Evolutionary conservation across 1,284 basidiomycete genomes (phyloP).

Genomic region (Trametes sp.): DNA sequence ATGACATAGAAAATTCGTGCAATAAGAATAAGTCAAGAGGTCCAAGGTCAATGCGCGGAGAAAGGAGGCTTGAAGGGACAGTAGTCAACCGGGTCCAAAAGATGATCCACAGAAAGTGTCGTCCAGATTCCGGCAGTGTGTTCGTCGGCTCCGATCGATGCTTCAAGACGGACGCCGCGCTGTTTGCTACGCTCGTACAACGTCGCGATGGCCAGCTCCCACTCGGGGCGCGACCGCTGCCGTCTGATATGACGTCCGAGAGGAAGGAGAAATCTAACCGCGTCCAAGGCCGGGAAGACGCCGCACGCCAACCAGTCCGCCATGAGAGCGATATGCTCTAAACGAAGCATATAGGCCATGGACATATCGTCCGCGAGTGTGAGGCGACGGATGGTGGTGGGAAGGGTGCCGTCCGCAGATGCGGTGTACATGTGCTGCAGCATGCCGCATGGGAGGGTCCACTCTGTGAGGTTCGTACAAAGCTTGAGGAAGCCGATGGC

Average conservation of each 20-base stretch:
- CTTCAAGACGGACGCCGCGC: conserved; percentile 20
- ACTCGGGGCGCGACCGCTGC: conserved; percentile 6
- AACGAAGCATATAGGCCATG: neutral
- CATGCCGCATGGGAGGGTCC: conserved; percentile 14
- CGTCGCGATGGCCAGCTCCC: conserved; percentile 5
- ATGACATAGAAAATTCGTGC: neutral
- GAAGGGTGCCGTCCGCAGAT: neutral
- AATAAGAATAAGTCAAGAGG: neutral
- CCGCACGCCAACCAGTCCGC: conserved; percentile 4
- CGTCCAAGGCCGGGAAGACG: conserved; percentile 18
- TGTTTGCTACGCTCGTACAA: conserved; percentile 1
- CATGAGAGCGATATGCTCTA: conserved; percentile 11
- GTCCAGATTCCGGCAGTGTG: conserved; percentile 28
- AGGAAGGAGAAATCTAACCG: conserved; percentile 28
- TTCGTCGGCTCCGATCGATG: conserved; percentile 29
- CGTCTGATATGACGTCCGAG: conserved; percentile 6
- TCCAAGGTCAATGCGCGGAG: conserved; percentile 3
- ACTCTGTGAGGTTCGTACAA: conserved; percentile 24
- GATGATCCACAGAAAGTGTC: conserved; percentile 16
- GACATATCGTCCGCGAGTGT: conserved; percentile 11
- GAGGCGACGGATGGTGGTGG: conserved; percentile 13
- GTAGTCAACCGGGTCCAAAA: conserved; percentile 7
- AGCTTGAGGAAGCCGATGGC: neutral
- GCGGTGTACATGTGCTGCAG: neutral
- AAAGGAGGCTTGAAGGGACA: neutral